Evolutionary conservation across 2,329 filamentous ascomycete genomes (phyloP).

Genomic region (Elsinoe ampelina): DNA sequence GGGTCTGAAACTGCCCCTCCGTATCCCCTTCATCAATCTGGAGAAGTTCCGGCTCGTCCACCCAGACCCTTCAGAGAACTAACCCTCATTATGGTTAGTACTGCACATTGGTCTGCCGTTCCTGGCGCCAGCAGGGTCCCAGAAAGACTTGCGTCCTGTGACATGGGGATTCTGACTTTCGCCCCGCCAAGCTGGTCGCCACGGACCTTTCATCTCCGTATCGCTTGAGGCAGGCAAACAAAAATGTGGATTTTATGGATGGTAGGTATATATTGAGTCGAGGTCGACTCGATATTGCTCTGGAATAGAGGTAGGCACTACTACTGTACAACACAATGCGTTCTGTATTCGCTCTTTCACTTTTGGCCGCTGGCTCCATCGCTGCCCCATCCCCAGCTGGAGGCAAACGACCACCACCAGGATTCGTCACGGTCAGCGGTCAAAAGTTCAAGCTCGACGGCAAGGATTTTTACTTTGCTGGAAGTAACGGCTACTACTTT

Average conservation of each 20-base stretch:
- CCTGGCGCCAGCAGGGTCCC: conserved; percentile 10
- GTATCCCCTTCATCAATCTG: background rate
- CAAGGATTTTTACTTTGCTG: conserved; percentile 48
- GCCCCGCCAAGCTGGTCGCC: conserved; percentile 8
- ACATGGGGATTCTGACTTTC: conserved; percentile 3
- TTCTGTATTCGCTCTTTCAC: conserved; percentile 3
- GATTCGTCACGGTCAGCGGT: conserved; percentile 44
- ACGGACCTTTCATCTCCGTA: conserved; percentile 13
- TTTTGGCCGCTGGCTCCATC: background rate
- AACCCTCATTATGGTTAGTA: background rate
- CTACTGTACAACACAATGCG: background rate
- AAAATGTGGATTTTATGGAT: background rate
- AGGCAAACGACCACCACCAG: conserved; percentile 19
- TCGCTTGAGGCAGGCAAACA: conserved; percentile 7
- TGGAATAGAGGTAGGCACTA: background rate
- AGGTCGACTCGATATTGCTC: background rate
- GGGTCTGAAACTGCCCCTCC: conserved; percentile 9
- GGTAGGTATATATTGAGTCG: background rate
- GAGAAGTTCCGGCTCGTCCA: background rate
- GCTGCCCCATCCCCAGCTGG: background rate
- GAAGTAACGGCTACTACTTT: conserved; percentile 50
- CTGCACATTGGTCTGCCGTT: background rate
- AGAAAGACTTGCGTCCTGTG: background rate
- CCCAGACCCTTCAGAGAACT: background rate
- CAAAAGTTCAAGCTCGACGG: conserved; percentile 46